phyloP scores from a whole-genome alignment of 495 filamentous ascomycete species.

The Schizothecium vesticola region DNA sequence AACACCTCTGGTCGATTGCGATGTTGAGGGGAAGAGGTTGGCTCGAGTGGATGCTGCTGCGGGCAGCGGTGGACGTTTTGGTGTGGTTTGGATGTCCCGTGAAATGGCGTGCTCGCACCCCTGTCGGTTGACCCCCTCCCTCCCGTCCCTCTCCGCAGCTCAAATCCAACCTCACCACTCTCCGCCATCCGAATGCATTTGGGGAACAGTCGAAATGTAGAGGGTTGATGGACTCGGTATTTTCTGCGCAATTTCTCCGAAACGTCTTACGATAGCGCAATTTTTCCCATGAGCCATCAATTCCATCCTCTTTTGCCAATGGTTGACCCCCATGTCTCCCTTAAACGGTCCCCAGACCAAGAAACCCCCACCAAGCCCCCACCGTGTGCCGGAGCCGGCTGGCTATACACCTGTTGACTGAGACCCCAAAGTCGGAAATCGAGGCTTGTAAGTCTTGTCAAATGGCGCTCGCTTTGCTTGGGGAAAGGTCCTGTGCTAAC shows the following conservation, averaged over 20 bases:
- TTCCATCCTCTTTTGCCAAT: not conserved
- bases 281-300: not conserved
- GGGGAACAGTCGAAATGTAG: not conserved
- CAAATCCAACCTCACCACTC: not conserved
- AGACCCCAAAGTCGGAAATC: too few species aligned
- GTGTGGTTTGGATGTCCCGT: conserved; percentile 2
- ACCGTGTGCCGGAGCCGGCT: not conserved
- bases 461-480: too few species aligned
- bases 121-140: not conserved
- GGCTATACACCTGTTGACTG: too few species aligned
- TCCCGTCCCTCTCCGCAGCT: not conserved
- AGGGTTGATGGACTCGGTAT: not conserved
- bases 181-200: not conserved
- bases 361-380: not conserved
- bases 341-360: not conserved
- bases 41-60: not conserved
- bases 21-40: not conserved
- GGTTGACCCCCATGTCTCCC: not conserved
- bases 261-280: not conserved
- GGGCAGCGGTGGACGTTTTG: not conserved
- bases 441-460: too few species aligned
- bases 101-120: conserved; percentile 13
- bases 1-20: not conserved
- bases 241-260: not conserved
- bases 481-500: too few species aligned